Evolutionary conservation across 73 alveolate genomes (phyloP).

Genomic region (Paramecium caudatum): DNA sequence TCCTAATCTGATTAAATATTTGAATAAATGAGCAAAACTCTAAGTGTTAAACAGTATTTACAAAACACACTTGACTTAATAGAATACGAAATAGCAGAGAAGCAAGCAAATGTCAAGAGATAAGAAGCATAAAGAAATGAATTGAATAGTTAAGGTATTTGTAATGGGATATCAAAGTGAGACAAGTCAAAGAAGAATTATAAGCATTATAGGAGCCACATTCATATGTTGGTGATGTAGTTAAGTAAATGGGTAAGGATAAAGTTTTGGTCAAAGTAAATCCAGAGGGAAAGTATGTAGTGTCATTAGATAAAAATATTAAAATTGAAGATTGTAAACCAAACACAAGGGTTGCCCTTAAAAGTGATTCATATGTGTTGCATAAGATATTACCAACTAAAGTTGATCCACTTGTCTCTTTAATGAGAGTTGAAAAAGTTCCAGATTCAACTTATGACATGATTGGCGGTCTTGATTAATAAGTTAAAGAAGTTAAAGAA

Average conservation of each 20-base stretch:
- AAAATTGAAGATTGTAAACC: slow-evolving; percentile 93
- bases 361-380: slow-evolving; percentile 94
- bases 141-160: slow-evolving; percentile 86
- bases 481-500: slow-evolving; percentile 95
- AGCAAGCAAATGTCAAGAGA: slow-evolving; percentile 90
- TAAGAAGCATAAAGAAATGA: slow-evolving; percentile 99
- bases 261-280: slow-evolving; percentile 86
- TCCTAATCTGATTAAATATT: slow-evolving; percentile 43
- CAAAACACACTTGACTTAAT: slow-evolving; percentile 91
- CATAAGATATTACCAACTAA: slow-evolving; percentile 98
- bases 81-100: slow-evolving; percentile 86
- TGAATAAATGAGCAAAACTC: slow-evolving; percentile 7
- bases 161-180: slow-evolving; percentile 67
- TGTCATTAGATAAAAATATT: slow-evolving; percentile 95
- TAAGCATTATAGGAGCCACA: slow-evolving; percentile 94
- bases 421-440: slow-evolving; percentile 99
- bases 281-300: slow-evolving; percentile 99
- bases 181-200: slow-evolving; percentile 95
- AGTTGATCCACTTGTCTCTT: slow-evolving; percentile 98
- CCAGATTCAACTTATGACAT: slow-evolving; percentile 99
- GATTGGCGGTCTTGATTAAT: slow-evolving; percentile 93
- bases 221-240: slow-evolving; percentile 98
- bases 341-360: slow-evolving; percentile 93
- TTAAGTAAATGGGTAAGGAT: slow-evolving; percentile 93
- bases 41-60: slow-evolving; percentile 30